Conservation (phyloP, 306 rosid genomes). For the Gynostemma pentaphyllum region DNA sequence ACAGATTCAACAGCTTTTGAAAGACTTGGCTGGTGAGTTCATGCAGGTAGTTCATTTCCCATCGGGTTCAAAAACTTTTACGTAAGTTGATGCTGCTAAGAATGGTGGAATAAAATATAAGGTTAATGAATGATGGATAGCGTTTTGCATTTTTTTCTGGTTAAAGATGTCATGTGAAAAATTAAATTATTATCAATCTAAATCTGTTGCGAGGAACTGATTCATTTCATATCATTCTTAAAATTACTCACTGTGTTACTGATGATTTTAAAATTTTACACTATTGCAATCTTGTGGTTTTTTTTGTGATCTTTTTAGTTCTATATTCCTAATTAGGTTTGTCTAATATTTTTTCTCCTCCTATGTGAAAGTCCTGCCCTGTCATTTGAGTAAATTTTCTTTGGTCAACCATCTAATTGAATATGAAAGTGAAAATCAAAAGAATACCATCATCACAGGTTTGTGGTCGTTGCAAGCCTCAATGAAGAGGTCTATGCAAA, state of each 20-base stretch:
- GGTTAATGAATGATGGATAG: neutral
- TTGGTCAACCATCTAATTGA: neutral
- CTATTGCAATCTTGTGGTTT: neutral
- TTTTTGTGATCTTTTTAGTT: neutral
- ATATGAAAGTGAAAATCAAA: neutral
- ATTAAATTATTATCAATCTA: neutral
- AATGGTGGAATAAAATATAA: neutral
- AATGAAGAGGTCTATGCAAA: neutral
- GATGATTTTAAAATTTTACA: too few species aligned
- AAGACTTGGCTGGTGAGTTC: constrained; percentile 79
- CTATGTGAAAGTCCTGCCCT: neutral
- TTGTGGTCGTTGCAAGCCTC: neutral
- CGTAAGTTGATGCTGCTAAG: neutral
- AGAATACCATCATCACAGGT: neutral
- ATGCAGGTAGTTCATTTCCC: constrained; percentile 40
- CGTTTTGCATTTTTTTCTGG: neutral
- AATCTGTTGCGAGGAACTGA: neutral
- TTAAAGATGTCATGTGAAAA: neutral
- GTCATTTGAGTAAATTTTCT: neutral
- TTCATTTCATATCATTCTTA: neutral
- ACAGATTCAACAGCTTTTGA: constrained; percentile 78
- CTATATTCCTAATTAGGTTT: neutral
- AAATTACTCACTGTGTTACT: neutral
- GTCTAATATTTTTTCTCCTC: neutral
- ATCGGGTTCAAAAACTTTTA: constrained; percentile 7